Evolutionary conservation across 2,329 filamentous ascomycete species (phyloP).

Genomic region (Fusarium haematococcum): DNA sequence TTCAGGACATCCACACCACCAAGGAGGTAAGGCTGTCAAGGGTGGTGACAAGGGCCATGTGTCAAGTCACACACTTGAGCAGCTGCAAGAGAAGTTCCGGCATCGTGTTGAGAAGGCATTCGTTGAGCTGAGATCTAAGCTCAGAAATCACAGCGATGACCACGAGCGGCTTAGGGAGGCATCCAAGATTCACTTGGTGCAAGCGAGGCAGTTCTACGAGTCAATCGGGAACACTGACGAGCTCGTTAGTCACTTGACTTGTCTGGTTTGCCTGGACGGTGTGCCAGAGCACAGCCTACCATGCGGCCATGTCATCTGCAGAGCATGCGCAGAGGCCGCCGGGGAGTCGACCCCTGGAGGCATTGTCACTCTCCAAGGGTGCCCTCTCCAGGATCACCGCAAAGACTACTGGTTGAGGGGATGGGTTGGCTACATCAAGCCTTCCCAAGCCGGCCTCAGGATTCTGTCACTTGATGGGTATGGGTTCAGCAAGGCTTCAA

Average conservation of each 20-base stretch:
- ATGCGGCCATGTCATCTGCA: not conserved
- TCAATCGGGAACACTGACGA: not conserved
- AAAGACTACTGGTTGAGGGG: not conserved
- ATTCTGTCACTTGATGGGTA: not conserved
- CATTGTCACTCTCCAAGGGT: not conserved
- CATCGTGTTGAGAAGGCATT: fast-evolving
- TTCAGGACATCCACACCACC: not conserved
- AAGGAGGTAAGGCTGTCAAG: not conserved
- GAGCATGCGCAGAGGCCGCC: not conserved
- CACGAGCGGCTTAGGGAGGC: not conserved
- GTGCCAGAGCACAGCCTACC: not conserved
- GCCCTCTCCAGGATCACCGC: not conserved
- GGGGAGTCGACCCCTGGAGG: not conserved
- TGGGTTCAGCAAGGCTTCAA: not conserved
- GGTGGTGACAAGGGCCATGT: too few relatives aligned
- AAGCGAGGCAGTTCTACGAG: not conserved
- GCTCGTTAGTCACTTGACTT: not conserved
- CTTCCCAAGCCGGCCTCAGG: not conserved
- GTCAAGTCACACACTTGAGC: too few relatives aligned
- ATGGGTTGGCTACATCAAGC: too few relatives aligned
- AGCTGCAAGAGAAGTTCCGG: not conserved
- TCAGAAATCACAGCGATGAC: fast-evolving
- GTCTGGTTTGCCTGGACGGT: not conserved
- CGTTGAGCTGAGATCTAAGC: not conserved
- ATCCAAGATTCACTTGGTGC: fast-evolving